phyloP scores from a whole-genome alignment of 768 basidiomycete genomes.

The Suillus brevipes region DNA sequence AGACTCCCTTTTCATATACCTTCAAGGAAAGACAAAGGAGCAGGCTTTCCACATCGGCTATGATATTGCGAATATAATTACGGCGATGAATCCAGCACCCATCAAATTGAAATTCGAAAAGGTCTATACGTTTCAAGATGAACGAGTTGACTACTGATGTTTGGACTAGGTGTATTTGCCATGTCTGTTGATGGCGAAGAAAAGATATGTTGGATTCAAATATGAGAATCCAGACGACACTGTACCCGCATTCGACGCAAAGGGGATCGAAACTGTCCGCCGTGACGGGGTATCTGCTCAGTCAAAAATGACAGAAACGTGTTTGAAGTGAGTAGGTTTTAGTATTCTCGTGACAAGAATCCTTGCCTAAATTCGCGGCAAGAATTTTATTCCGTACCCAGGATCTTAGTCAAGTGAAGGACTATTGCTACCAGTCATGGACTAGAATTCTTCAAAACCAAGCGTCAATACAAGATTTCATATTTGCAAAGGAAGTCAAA shows the following conservation, averaged over 20 bases:
- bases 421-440: conserved; percentile 85
- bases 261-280: conserved; percentile 96
- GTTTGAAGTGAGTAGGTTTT: conserved; percentile 65
- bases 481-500: conserved; percentile 91
- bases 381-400: conserved; percentile 86
- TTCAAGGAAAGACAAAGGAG: conserved; percentile 89
- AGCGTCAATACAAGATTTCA: conserved; percentile 88
- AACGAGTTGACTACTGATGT: not conserved
- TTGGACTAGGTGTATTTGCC: conserved; percentile 84
- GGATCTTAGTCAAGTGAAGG: conserved; percentile 86
- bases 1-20: conserved; percentile 89
- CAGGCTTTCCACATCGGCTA: conserved; percentile 92
- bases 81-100: conserved; percentile 83
- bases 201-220: conserved; percentile 97
- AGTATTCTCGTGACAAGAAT: not conserved
- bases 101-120: conserved; percentile 98
- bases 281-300: conserved; percentile 91
- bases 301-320: conserved; percentile 88
- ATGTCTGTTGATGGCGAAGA: conserved; percentile 95
- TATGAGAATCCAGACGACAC: conserved; percentile 81
- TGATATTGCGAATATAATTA: conserved; percentile 89
- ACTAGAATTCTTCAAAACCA: conserved; percentile 77
- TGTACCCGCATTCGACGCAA: conserved; percentile 88
- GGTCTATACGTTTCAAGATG: conserved; percentile 38
- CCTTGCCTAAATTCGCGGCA: not conserved